Evolutionary conservation across 208 protist species (phyloP), one percentile per base, ranked within the genome.

Genomic region (Crithidia acanthocephali): DNA sequence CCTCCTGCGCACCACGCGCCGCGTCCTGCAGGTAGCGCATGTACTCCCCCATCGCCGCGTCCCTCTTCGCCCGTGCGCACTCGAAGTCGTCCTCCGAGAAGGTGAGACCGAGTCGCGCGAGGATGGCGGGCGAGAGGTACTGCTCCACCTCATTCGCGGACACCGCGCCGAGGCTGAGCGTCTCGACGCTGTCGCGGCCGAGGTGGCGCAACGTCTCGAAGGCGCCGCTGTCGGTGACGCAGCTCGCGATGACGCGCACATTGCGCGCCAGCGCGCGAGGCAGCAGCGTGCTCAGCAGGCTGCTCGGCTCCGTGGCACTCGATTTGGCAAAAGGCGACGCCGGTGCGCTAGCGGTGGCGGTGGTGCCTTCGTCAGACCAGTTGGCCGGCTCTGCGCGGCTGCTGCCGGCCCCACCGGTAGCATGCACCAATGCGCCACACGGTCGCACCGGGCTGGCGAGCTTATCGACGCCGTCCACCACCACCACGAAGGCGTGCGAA

Each of bases 91-190:
- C 87, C 50, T 90, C 84, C 15, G 83, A 86, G 20, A 95, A 55
- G 16, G 55, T 68, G 13, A 87, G 76, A 30, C 85, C 85, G 27
- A 87, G 32, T 18, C 69, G 76, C 22, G 76, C 68, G 40, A 93
- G 71, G 2, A 77, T 61, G 6, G 71, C 62, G 0, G 76, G 77
- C 33, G 75, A 67, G 3, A 93, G 76, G 60, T 88, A 88, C 67
- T 87, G 80, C 64, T 95, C 89, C 59, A 91, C 82, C 47, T 91
- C 83, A 72, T 94, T 92, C 11, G 79, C 79, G 20, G 85, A 84
- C 22, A 76, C 80, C 9, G 45, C 47, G 22, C 81, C 76, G 33
- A 91, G 56, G 42, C 65, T 68, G 16, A 94, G 76, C 58, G 85
- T 57, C 35, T 94, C 89, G 13, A 76, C 74, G 45, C 85, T 92